Base-by-base conservation (phyloP, 257 asterid genomes). In the Nicotiana undulata region DNA sequence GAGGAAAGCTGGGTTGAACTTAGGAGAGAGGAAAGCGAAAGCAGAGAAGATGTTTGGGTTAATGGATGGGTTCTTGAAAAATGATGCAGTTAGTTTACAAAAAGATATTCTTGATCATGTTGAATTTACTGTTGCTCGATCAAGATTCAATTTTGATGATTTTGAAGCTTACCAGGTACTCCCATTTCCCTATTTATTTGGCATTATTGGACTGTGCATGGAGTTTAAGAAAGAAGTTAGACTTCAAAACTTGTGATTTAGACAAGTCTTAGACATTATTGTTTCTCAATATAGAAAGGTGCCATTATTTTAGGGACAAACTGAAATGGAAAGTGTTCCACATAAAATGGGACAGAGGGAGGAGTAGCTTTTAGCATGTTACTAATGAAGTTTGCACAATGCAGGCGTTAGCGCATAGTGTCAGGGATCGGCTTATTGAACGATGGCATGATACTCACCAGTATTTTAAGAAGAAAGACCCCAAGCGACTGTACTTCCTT, bases 381-480 rank as follows among this genome's bases (percentile, higher is more conserved):
- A 46, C 60, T 49, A 56, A 49, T 72, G 26, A 72, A 72, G 9
- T 24, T 20, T 72, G 61, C 24, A 72, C 40, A 72, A 34, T 81
- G 89, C 88, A 88, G 90, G 91, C 90, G 51, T 79, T 88, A 74
- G 82, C 91, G 5, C 90, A 85, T 64, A 88, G 90, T 77, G 88
- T 88, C 28, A 85, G 91, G 76, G 91, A 86, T 80, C 84, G 91
- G 65, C 87, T 88, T 68, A 88, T 86, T 80, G 91, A 88, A 83
- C 84, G 90, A 79, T 88, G 91, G 91, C 91, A 88, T 64, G 91
- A 88, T 86, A 88, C 89, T 63, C 89, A 88, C 75, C 87, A 63
- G 31, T 82, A 88, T 55, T 83, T 88, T 74, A 88, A 88, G 85
- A 86, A 85, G 81, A 85, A 85, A 52, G 90, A 88, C 70, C 91